Conservation (phyloP, 1,284 basidiomycete species). For the Singerocomus rubriflavus region DNA sequence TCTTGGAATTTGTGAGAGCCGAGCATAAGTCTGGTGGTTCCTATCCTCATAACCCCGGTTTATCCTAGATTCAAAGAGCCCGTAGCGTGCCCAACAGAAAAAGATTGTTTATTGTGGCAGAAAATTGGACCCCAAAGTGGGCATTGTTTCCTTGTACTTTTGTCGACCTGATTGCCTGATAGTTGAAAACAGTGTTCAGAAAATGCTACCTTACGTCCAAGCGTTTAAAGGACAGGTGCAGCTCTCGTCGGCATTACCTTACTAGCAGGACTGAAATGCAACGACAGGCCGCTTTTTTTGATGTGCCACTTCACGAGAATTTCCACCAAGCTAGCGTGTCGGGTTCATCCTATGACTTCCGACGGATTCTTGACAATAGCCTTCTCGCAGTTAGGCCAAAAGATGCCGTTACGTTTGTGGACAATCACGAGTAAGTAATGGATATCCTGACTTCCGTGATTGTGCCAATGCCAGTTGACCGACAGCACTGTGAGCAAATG, state of each 20-base stretch:
- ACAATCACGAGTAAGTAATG: constrained; percentile 72
- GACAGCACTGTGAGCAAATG: constrained; percentile 51
- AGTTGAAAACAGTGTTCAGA: constrained; percentile 41
- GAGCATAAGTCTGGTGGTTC: not conserved
- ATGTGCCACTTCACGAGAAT: constrained; percentile 74
- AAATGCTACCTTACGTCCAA: constrained; percentile 55
- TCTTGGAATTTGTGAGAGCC: constrained; percentile 59
- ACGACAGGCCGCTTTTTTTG: constrained; percentile 69
- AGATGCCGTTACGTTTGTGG: constrained; percentile 81
- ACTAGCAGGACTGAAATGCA: not conserved
- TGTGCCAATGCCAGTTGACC: not conserved
- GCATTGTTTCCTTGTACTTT: constrained; percentile 22
- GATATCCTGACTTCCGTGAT: not conserved
- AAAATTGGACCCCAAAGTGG: constrained; percentile 71
- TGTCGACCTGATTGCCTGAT: not conserved
- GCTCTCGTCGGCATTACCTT: constrained; percentile 8
- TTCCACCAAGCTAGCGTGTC: constrained; percentile 62
- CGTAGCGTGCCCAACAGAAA: constrained; percentile 44
- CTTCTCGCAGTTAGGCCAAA: constrained; percentile 55
- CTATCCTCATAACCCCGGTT: not conserved
- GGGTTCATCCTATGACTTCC: constrained; percentile 61
- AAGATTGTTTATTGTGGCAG: constrained; percentile 68
- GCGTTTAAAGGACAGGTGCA: constrained; percentile 60
- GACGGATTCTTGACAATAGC: constrained; percentile 58
- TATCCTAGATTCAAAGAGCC: constrained; percentile 47